Evolutionary conservation across 495 filamentous ascomycete species (phyloP).

Genomic region (Neurospora intermedia): DNA sequence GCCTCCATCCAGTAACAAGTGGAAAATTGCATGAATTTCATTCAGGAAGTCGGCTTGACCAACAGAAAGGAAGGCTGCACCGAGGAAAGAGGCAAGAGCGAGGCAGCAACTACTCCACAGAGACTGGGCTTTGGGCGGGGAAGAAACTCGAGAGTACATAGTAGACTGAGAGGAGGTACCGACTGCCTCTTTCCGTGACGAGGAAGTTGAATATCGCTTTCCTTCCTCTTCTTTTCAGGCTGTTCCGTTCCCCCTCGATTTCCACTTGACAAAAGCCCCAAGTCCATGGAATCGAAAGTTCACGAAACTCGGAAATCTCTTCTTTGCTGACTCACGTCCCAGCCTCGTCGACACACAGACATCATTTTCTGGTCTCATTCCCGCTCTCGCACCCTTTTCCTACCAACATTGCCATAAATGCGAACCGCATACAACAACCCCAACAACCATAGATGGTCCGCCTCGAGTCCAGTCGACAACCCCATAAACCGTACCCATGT

Average conservation of each 20-base stretch:
- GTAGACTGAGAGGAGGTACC: too few species aligned
- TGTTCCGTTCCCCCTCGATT: background rate
- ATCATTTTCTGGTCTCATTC: background rate
- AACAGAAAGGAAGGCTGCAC: background rate
- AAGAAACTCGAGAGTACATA: background rate
- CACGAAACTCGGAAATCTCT: background rate
- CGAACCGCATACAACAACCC: background rate
- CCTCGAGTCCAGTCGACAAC: background rate
- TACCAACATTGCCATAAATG: background rate
- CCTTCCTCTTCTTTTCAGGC: background rate
- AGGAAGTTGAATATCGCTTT: background rate
- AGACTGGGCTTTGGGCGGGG: background rate
- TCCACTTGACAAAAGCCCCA: background rate
- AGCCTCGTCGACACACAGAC: background rate
- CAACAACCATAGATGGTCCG: too few species aligned
- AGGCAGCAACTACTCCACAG: background rate
- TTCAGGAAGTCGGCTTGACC: background rate
- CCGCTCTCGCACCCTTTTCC: background rate
- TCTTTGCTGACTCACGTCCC: background rate
- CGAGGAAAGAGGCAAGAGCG: background rate
- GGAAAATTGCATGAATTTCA: background rate
- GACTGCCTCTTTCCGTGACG: background rate
- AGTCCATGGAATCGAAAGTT: background rate
- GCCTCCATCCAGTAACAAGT: background rate
- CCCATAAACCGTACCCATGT: background rate